Percentiles rank a stretch among this genome's conserved stretches.
Conservation (phyloP, 2,329 filamentous ascomycete species). For the Fusarium falciforme region DNA sequence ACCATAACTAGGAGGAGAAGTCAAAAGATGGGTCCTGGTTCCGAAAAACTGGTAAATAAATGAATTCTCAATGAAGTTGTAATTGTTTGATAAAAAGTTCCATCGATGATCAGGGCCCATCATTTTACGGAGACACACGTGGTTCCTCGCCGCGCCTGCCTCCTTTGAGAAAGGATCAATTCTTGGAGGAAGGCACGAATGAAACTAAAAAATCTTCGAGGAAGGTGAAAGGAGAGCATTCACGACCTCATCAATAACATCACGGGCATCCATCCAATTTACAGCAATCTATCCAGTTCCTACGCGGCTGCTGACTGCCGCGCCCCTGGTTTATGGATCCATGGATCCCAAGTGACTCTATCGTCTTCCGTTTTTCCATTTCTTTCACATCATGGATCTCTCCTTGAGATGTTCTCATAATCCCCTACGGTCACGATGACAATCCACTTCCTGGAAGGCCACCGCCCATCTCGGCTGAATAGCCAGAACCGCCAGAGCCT, state of each 20-base stretch:
- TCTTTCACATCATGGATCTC: neutral
- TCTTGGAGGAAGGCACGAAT: neutral
- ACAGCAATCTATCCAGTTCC: neutral
- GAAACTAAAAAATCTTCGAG: neutral
- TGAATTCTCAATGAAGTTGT: neutral
- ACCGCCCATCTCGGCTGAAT: neutral
- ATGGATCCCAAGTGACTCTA: neutral
- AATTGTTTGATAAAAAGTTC: neutral
- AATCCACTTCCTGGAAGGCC: neutral
- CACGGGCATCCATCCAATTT: neutral
- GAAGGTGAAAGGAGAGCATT: conserved; percentile 3
- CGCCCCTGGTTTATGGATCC: neutral
- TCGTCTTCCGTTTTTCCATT: neutral
- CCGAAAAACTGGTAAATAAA: conserved; percentile 3
- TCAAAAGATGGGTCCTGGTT: neutral
- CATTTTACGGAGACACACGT: neutral
- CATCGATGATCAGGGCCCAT: neutral
- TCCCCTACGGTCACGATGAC: neutral
- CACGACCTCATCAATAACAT: neutral
- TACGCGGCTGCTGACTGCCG: neutral
- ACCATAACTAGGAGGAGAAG: neutral
- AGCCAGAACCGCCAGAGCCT: neutral
- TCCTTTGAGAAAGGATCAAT: neutral
- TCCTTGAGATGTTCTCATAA: neutral
- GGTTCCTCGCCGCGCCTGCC: neutral